Conservation (phyloP, 192 early-diverging fungal genomes). For the Umbelopsis sp. region DNA sequence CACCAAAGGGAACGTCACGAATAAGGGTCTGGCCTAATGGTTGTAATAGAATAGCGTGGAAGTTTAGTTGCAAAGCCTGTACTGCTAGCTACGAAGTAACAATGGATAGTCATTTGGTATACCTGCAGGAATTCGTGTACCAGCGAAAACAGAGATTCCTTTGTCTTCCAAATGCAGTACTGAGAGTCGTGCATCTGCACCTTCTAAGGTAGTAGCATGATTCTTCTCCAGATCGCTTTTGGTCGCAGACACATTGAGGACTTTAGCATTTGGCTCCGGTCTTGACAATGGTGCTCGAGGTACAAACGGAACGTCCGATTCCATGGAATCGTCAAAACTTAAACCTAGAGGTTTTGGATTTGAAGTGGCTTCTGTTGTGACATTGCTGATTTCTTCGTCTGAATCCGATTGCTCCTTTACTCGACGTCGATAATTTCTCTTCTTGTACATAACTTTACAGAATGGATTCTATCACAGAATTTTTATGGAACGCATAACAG, state of each 20-base stretch:
- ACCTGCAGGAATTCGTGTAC: background rate
- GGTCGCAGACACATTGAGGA: background rate
- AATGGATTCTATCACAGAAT: background rate
- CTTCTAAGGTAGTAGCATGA: background rate
- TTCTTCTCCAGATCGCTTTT: background rate
- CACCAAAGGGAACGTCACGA: background rate
- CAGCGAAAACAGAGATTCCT: background rate
- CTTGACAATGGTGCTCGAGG: background rate
- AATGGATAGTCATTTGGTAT: background rate
- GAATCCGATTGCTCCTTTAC: background rate
- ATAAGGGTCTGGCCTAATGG: conserved; percentile 1
- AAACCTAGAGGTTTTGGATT: background rate
- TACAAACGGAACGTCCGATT: background rate
- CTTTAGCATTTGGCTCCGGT: background rate
- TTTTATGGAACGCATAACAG: background rate
- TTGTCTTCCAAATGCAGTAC: background rate
- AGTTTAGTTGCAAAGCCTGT: background rate
- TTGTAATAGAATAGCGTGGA: background rate
- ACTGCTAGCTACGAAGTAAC: background rate
- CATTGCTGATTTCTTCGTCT: background rate
- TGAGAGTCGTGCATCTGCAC: conserved; percentile 1
- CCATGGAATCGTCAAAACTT: conserved; percentile 3
- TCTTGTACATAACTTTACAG: background rate
- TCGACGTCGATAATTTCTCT: background rate
- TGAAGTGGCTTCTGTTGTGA: background rate